Evolutionary conservation across 148 eudicot genomes (phyloP).

Genomic region (Rhododendron ferrugineum): DNA sequence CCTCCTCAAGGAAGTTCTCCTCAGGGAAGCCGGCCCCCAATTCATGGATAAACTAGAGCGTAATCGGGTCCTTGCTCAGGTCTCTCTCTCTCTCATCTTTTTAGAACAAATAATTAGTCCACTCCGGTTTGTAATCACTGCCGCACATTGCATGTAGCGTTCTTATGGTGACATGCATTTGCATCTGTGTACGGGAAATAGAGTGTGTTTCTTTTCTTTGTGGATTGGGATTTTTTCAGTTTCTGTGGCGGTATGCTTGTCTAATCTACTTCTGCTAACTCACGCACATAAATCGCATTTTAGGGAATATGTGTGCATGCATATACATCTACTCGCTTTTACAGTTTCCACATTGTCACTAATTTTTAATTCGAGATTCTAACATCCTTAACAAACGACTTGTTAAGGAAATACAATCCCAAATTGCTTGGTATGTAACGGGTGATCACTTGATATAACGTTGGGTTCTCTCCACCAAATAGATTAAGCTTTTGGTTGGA

Average conservation of each 20-base stretch:
- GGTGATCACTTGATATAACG: background rate
- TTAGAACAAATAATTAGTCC: no score
- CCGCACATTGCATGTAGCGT: background rate
- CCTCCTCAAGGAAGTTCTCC: conserved; percentile 74
- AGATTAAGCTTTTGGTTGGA: background rate
- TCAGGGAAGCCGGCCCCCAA: conserved; percentile 48
- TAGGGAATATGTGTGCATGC: background rate
- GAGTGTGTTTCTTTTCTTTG: background rate
- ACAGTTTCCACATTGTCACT: background rate
- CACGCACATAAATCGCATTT: background rate
- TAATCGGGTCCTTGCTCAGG: conserved; percentile 62
- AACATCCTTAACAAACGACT: background rate
- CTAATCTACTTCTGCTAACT: background rate
- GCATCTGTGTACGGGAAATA: background rate
- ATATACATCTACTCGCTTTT: background rate
- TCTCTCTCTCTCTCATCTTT: background rate
- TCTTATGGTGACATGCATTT: background rate
- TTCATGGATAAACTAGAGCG: conserved; percentile 62
- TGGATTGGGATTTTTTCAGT: background rate
- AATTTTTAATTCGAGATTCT: background rate
- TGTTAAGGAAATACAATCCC: background rate
- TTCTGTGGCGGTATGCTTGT: background rate
- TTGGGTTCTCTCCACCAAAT: background rate
- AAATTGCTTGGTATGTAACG: background rate
- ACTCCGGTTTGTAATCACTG: background rate